Base-by-base conservation (phyloP, 768 basidiomycete genomes). In the Boletus rubroflammeus region DNA sequence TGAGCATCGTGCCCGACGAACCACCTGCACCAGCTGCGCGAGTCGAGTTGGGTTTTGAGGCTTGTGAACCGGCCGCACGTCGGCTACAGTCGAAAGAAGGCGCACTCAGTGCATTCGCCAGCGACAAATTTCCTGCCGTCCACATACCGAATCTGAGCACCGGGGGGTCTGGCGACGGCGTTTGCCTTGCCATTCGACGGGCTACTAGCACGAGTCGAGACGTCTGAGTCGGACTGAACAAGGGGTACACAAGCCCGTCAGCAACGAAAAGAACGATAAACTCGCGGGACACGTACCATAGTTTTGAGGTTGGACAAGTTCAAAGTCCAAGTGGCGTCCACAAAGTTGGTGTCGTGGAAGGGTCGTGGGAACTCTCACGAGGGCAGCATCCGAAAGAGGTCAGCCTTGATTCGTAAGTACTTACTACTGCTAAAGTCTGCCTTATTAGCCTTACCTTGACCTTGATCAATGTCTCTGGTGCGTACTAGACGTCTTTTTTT, bases 1-100 rank as follows among this genome's bases (percentile, higher is more conserved):
- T 93, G 67, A 99, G 83, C 97, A 99, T 98, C 53, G 97, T 99
- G 77, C 93, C 96, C 54, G 88, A 92, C 35, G 91, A 94, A 51
- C 97, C 97, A 50, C 97, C 97, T 54, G 93, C 93, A 39, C 96
- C 94, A 26, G 95, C 93, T 38, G 93, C 86, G 54, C 95, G 87
- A 29, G 86, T 72, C 1, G 93, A 95, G 68, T 93, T 94, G 25
- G 94, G 93, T 71, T 81, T 84, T 45, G 86, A 67, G 6, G 72
- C 85, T 59, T 86, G 85, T 47, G 76, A 66, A 40, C 80, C 82
- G 56, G 81, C 80, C 60, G 90, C 89, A 62, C 91, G 81, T 71
- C 90, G 85, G 62, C 90, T 93, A 54, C 28, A 31, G 15, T 11
- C 28, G 34, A 42, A 17, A 31, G 53, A 9, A 31, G 41, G 28